phyloP scores from a whole-genome alignment of 1,139 yeast species.

The Kodamaea anthophila region DNA sequence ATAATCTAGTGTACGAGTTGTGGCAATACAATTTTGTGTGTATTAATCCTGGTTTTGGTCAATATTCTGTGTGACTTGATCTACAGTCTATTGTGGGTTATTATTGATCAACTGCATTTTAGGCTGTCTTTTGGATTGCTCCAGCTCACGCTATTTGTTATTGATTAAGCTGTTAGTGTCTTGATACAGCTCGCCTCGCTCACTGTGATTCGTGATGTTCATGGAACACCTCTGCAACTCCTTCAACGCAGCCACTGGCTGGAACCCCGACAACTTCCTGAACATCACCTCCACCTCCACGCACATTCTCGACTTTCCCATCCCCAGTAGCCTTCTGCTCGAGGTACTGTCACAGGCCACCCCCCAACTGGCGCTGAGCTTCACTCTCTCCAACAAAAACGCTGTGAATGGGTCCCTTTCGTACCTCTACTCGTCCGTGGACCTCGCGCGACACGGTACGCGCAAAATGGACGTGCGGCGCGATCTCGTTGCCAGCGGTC shows the following conservation, averaged over 20 bases:
- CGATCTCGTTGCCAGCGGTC: background rate
- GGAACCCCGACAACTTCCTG: slow-evolving; percentile 79
- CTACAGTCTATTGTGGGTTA: no score
- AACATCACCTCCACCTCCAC: slow-evolving; percentile 65
- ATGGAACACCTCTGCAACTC: slow-evolving; percentile 80
- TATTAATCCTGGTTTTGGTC: no score
- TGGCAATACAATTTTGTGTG: no score
- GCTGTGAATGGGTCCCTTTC: slow-evolving; percentile 78
- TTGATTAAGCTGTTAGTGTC: no score
- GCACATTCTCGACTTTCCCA: slow-evolving; percentile 63
- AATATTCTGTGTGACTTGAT: no score
- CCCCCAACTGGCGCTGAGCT: slow-evolving; percentile 65
- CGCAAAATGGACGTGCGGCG: slow-evolving; percentile 56
- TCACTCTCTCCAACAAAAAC: slow-evolving; percentile 63
- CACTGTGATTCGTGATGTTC: slow-evolving; percentile 50
- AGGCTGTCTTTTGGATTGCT: no score
- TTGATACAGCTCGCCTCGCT: background rate
- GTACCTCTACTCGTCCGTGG: slow-evolving; percentile 66
- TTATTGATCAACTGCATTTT: no score
- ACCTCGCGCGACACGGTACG: slow-evolving; percentile 50
- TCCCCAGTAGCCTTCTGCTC: slow-evolving; percentile 65
- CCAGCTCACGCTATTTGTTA: no score
- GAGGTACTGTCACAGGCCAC: slow-evolving; percentile 72
- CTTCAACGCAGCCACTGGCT: slow-evolving; percentile 60
- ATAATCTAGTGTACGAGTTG: no score